A percentile compares a stretch with the other conserved stretches of the same genome.
Conservation (phyloP, 75 land plant species). For the Adiantum capillusveneris region DNA sequence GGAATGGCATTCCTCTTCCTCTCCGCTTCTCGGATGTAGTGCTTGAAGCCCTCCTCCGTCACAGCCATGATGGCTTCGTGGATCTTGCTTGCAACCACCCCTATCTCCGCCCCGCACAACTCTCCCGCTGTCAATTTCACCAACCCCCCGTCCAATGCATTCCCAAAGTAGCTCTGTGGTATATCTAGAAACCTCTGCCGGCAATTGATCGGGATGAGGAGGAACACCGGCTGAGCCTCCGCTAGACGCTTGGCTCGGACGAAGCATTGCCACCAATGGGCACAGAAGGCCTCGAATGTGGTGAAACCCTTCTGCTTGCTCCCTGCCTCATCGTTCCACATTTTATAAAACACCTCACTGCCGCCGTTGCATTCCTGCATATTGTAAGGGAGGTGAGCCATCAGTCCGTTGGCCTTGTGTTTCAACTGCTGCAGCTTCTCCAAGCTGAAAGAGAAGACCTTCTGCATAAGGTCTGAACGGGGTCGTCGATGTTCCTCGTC, state of each 20-base stretch:
- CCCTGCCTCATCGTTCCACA: not conserved
- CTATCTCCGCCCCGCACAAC: not conserved
- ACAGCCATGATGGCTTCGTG: not conserved
- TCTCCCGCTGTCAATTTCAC: slow-evolving; percentile 1
- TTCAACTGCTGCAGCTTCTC: not conserved
- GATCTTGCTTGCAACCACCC: not conserved
- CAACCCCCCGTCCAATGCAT: not conserved
- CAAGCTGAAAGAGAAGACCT: not conserved
- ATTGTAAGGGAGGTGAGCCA: too few relatives aligned
- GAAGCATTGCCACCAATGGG: slow-evolving; percentile 3
- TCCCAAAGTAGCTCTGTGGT: not conserved
- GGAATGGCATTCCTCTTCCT: not conserved
- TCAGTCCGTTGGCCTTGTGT: not conserved
- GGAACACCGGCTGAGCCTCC: not conserved
- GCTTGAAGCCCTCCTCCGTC: slow-evolving; percentile 4
- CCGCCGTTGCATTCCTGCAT: too few relatives aligned
- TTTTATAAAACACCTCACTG: too few relatives aligned
- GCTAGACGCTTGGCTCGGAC: slow-evolving; percentile 1
- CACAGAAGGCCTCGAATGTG: slow-evolving; percentile 2
- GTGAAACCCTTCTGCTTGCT: not conserved
- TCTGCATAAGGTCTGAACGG: not conserved
- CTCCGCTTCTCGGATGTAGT: not conserved
- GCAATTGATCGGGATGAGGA: slow-evolving; percentile 1
- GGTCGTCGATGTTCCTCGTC: not conserved
- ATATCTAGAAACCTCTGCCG: not conserved